Evolutionary conservation across 2,329 filamentous ascomycete genomes (phyloP).

Genomic region (Paracamarosporium sp.): DNA sequence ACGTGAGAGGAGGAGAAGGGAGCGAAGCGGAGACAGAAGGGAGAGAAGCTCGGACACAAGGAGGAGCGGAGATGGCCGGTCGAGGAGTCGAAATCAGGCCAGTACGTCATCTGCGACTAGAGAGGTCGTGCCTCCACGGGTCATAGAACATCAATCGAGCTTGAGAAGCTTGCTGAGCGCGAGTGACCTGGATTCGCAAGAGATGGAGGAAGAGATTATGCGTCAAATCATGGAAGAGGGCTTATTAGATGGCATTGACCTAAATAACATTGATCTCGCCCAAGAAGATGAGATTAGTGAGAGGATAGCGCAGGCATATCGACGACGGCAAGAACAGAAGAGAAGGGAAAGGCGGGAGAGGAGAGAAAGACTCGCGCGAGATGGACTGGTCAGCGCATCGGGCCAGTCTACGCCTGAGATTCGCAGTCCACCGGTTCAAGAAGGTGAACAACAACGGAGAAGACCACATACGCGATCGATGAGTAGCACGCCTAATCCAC

Average conservation of each 20-base stretch:
- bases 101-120: constrained; percentile 23
- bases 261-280: constrained; percentile 82
- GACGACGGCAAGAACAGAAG: constrained; percentile 73
- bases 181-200: constrained; percentile 75
- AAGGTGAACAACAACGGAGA: constrained; percentile 38
- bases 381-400: constrained; percentile 33
- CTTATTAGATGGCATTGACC: constrained; percentile 83
- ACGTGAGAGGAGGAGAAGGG: constrained; percentile 39
- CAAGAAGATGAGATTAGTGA: constrained; percentile 92
- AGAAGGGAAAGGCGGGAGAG: constrained; percentile 51
- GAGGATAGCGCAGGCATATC: constrained; percentile 87
- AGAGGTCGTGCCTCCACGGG: constrained; percentile 52
- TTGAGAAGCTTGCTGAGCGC: constrained; percentile 83
- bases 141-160: constrained; percentile 88
- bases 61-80: constrained; percentile 30
- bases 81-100: constrained; percentile 32
- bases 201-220: constrained; percentile 87
- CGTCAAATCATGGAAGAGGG: constrained; percentile 89
- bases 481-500: constrained; percentile 42
- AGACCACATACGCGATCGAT: constrained; percentile 43
- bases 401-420: constrained; percentile 29
- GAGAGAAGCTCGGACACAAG: constrained; percentile 35
- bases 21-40: constrained; percentile 49
- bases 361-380: constrained; percentile 48
- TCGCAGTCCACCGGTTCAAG: constrained; percentile 35